These are phyloP conservation scores for Trichoderma asperelloides DNA, from an alignment of 495 filamentous ascomycete species.

Conservation along the genomic window DNA sequence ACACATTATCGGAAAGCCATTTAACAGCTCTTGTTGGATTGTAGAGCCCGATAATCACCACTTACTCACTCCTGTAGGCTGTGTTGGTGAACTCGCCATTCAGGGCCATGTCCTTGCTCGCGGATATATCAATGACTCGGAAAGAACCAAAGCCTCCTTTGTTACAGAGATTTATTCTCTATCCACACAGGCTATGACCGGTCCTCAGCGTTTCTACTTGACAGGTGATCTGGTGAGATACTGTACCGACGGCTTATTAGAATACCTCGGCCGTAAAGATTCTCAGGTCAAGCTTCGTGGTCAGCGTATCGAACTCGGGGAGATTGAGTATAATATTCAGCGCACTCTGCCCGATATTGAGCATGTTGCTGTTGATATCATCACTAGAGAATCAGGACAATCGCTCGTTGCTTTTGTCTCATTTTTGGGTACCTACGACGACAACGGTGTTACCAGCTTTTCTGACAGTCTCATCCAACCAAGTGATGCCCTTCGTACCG, in stretches of 20 bases:
- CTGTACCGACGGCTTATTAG: slow-evolving; percentile 8
- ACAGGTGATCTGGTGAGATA: too few relatives aligned
- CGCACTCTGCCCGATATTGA: too few relatives aligned
- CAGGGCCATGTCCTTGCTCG: slow-evolving; percentile 43
- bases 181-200: too few relatives aligned
- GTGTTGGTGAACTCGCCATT: slow-evolving; percentile 68
- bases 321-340: neutral
- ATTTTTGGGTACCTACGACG: neutral
- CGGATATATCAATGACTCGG: slow-evolving; percentile 28
- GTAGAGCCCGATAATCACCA: slow-evolving; percentile 50
- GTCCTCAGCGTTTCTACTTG: too few relatives aligned
- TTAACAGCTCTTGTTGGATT: slow-evolving; percentile 31
- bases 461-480: neutral
- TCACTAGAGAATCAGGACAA: too few relatives aligned
- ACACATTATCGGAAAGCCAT: slow-evolving; percentile 22
- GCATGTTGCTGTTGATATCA: too few relatives aligned
- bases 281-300: neutral
- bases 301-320: neutral
- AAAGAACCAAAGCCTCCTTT: slow-evolving; percentile 7
- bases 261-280: neutral
- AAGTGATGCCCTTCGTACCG: neutral
- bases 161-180: too few relatives aligned
- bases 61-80: slow-evolving; percentile 54
- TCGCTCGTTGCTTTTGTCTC: neutral
- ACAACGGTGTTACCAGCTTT: neutral